Conservation (phyloP, 2,329 filamentous ascomycete species). For the Emmonsiellopsis sp. region DNA sequence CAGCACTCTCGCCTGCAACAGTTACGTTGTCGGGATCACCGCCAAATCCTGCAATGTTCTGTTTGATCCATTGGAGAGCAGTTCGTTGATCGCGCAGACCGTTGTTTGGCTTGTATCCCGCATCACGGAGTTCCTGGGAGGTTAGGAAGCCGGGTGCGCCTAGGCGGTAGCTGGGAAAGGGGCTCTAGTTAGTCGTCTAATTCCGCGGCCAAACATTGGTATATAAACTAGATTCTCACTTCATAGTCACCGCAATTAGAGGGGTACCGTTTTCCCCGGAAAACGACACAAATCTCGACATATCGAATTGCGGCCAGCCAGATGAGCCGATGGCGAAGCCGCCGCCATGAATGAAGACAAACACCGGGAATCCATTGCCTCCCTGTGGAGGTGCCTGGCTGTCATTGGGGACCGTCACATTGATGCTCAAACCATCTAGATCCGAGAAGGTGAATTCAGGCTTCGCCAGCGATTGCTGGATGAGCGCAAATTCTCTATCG, state of each 20-base stretch:
- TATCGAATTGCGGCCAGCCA: constrained; percentile 45
- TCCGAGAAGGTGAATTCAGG: constrained; percentile 32
- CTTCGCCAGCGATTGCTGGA: constrained; percentile 39
- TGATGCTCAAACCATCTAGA: constrained; percentile 43
- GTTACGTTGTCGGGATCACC: constrained; percentile 31
- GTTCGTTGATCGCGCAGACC: constrained; percentile 39
- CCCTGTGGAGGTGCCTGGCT: constrained; percentile 8
- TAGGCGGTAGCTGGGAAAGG: constrained; percentile 36
- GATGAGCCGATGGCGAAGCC: constrained; percentile 41
- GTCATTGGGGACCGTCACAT: constrained; percentile 37
- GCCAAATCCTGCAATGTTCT: constrained; percentile 31
- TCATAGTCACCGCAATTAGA: constrained; percentile 38
- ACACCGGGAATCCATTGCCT: constrained; percentile 36
- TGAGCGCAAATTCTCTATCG: constrained; percentile 38
- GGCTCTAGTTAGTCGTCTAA: neutral
- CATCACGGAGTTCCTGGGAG: constrained; percentile 38
- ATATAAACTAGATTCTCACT: constrained; percentile 22
- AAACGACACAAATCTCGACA: constrained; percentile 35
- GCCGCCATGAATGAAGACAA: constrained; percentile 47
- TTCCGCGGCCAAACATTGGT: neutral
- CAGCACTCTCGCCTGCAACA: constrained; percentile 40
- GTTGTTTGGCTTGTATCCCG: constrained; percentile 38
- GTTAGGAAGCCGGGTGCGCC: constrained; percentile 38
- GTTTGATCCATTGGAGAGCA: constrained; percentile 29
- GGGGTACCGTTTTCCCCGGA: constrained; percentile 36